These are phyloP conservation scores for Spirogloea muscicola DNA, from an alignment of 139 green algal genomes.

Conservation along the genomic window DNA sequence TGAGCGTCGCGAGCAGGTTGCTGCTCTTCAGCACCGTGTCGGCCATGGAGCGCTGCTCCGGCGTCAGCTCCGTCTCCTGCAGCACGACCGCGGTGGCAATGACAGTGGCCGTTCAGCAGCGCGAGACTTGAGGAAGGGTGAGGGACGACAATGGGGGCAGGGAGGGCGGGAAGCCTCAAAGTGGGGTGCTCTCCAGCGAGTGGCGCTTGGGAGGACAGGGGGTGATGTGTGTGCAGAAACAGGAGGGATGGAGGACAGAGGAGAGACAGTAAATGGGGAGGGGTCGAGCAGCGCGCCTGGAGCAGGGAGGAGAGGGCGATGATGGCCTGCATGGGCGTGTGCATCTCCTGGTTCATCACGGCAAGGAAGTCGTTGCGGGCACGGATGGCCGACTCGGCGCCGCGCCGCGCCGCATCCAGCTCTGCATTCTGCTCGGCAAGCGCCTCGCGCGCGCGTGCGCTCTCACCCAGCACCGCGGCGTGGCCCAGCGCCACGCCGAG, in stretches of 20 bases:
- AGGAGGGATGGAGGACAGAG: neutral
- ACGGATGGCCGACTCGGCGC: slow-evolving; percentile 44
- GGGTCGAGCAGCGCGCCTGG: neutral
- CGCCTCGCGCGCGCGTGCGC: slow-evolving; percentile 13
- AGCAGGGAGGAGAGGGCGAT: slow-evolving; percentile 49
- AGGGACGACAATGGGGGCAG: neutral
- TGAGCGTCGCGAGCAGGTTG: slow-evolving; percentile 50
- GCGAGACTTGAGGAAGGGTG: neutral
- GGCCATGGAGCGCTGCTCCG: slow-evolving; percentile 43
- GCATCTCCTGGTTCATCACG: slow-evolving; percentile 53
- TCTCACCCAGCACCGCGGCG: slow-evolving; percentile 44
- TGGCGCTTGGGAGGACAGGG: too few relatives aligned
- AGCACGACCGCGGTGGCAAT: slow-evolving; percentile 1
- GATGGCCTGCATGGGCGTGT: slow-evolving; percentile 50
- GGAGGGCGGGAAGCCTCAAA: neutral
- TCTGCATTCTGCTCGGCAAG: slow-evolving; percentile 47
- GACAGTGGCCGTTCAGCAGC: neutral
- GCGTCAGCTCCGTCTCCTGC: slow-evolving; percentile 44
- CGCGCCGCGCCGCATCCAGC: slow-evolving; percentile 21
- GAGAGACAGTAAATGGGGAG: neutral
- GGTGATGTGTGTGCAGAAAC: too few relatives aligned
- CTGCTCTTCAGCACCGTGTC: slow-evolving; percentile 46
- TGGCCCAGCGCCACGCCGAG: slow-evolving; percentile 35
- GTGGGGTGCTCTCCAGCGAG: too few relatives aligned
- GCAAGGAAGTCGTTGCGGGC: slow-evolving; percentile 49